These are phyloP conservation scores for Misopates orontium DNA, from an alignment of 257 asterid species.

Conservation along the genomic window DNA sequence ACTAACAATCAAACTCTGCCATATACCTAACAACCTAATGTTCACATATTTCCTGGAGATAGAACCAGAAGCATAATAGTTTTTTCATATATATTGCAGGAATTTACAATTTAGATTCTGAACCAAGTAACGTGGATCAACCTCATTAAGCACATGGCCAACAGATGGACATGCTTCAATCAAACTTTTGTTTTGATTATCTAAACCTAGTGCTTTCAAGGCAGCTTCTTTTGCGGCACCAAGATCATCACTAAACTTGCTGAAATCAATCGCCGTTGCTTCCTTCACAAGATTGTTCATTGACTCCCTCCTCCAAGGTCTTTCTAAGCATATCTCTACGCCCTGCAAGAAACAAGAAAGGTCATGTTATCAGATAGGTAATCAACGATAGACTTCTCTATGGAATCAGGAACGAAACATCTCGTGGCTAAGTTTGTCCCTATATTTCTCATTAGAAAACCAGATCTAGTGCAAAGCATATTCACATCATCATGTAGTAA, in stretches of 20 bases:
- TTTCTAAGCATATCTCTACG: conserved; percentile 77
- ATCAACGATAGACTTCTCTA: not conserved
- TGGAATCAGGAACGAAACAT: conserved; percentile 1
- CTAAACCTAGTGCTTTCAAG: conserved; percentile 43
- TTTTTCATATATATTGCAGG: not conserved
- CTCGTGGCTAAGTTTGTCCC: not conserved
- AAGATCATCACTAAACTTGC: conserved; percentile 57
- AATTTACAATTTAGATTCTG: conserved; percentile 7
- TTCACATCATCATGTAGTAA: not conserved
- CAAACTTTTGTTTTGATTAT: conserved; percentile 40
- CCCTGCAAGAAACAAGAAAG: conserved; percentile 49
- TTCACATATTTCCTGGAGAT: conserved; percentile 12
- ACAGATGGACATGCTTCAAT: conserved; percentile 78
- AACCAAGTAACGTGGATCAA: conserved; percentile 29
- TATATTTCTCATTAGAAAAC: not conserved
- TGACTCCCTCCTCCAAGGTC: conserved; percentile 98
- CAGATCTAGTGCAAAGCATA: not conserved
- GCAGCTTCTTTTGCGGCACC: conserved; percentile 61
- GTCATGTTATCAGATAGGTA: not conserved
- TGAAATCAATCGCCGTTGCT: conserved; percentile 79
- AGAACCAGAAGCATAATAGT: not conserved
- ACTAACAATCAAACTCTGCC: not conserved
- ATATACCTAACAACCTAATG: conserved; percentile 2
- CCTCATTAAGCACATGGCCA: conserved; percentile 91
- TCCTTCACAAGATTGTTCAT: conserved; percentile 96